Base-by-base conservation (phyloP, 805 yeast species). In the Hanseniaspora taiwanica region DNA sequence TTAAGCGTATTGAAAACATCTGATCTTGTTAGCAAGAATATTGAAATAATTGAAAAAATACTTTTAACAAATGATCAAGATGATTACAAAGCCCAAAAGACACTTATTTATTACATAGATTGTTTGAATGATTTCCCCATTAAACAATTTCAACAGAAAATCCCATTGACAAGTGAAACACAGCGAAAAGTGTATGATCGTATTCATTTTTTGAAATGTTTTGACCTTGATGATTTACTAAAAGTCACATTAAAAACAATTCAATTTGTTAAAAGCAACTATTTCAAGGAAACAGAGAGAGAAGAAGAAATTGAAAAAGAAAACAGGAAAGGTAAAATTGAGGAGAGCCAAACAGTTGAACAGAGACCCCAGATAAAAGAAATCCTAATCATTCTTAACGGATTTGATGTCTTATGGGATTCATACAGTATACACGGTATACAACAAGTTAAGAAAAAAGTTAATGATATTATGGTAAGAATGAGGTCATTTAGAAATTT, bases 101-200 rank as follows among this genome's bases (percentile, higher is more conserved):
- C 35, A 33, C 34, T 39, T 27, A 36, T 58, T n/a, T 54, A 54
- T 38, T 58, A 46, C 40, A 46, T 58, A n/a, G 58, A 53, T 42
- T 52, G 59, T 6, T 51, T 51, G 6, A 54, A 49, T 35, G 47
- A 59, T 9, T 58, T 58, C 40, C 63, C 63, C 12, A 20, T 57
- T 3, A 18, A 19, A 2, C 48, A 51, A 18, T 51, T 58, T 33
- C 52, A 53, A 32, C 38, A 42, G 21, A 13, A 45, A 10, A 38
- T 54, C n/a, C 36, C 36, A 18, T 8, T 33, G n/a, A 19, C 24
- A 7, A 19, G 12, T 9, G 36, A 18, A 33, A 33, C 14, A 18
- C 14, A 20, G 14, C 12, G 17, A 37, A 36, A 9, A 40, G 33
- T 55, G 6, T 57, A 52, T 43, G 60, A 56, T 19, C 47, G 49